phyloP scores from a whole-genome alignment of 208 protist species.

The Leishmania tropica region DNA sequence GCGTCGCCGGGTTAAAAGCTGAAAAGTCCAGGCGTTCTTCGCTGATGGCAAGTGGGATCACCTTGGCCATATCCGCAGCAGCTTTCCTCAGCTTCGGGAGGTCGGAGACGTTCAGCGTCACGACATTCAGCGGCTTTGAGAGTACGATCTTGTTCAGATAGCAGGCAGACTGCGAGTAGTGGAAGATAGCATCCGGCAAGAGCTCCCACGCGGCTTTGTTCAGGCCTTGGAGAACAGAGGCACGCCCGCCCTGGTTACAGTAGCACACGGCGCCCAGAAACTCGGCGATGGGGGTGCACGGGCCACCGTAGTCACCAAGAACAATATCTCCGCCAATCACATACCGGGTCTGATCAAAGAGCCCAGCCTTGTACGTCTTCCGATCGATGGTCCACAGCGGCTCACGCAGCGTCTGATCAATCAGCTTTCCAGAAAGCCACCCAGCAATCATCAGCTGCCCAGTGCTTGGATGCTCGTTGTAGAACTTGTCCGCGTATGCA shows the following conservation, averaged over 20 bases:
- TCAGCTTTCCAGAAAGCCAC: slow-evolving; percentile 39
- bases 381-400: slow-evolving; percentile 24
- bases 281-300: slow-evolving; percentile 4
- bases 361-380: slow-evolving; percentile 17
- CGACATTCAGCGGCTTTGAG: background rate
- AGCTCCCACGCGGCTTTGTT: background rate
- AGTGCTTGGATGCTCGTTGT: background rate
- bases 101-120: background rate
- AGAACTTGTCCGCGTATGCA: slow-evolving; percentile 13
- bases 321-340: slow-evolving; percentile 56
- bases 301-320: slow-evolving; percentile 60
- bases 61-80: background rate
- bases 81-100: background rate
- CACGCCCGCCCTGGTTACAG: slow-evolving; percentile 39
- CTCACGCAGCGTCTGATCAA: slow-evolving; percentile 22
- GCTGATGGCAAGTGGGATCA: background rate
- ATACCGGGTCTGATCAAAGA: slow-evolving; percentile 58
- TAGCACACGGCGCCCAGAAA: slow-evolving; percentile 37
- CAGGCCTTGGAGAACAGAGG: background rate
- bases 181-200: background rate
- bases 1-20: background rate
- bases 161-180: slow-evolving; percentile 8
- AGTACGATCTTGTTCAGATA: background rate
- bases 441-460: slow-evolving; percentile 42
- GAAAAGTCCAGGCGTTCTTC: background rate